Percentiles rank a stretch among this genome's conserved stretches.
Conservation (phyloP, 2,329 filamentous ascomycete species). For the Colletotrichum sp. region DNA sequence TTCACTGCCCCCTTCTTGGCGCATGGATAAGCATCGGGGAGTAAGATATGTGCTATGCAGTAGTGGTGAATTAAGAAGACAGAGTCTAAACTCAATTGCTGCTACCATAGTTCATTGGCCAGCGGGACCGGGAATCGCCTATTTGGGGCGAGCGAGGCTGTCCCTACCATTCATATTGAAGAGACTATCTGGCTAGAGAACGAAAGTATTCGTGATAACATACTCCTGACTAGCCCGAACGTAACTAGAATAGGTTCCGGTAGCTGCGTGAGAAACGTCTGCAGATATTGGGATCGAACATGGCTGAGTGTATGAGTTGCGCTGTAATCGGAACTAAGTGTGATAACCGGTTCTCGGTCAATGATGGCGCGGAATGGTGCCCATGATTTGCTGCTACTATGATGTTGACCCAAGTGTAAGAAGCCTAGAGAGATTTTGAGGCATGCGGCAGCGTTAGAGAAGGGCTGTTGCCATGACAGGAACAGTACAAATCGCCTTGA, state of each 20-base stretch:
- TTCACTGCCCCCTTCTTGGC: neutral
- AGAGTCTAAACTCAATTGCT: neutral
- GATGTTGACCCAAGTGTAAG: neutral
- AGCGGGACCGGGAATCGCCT: neutral
- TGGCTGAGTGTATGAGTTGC: neutral
- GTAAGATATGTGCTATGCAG: neutral
- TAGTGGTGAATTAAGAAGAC: neutral
- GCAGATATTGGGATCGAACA: neutral
- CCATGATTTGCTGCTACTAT: neutral
- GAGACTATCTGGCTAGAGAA: neutral
- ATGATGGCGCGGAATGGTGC: neutral
- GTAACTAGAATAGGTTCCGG: accelerated
- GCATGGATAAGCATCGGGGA: neutral
- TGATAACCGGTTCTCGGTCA: accelerated
- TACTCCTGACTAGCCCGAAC: neutral
- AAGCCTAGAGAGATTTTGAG: accelerated
- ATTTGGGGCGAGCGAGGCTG: neutral
- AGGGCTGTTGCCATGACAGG: no score
- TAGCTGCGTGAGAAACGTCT: neutral
- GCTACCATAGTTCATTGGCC: neutral
- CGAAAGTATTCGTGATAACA: neutral
- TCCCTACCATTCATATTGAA: neutral
- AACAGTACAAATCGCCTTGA: neutral
- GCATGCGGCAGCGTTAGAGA: neutral
- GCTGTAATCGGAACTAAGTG: no score